These are phyloP conservation scores for Pichia sporocuriosa DNA, from an alignment of 805 yeast genomes.

Conservation along the genomic window DNA sequence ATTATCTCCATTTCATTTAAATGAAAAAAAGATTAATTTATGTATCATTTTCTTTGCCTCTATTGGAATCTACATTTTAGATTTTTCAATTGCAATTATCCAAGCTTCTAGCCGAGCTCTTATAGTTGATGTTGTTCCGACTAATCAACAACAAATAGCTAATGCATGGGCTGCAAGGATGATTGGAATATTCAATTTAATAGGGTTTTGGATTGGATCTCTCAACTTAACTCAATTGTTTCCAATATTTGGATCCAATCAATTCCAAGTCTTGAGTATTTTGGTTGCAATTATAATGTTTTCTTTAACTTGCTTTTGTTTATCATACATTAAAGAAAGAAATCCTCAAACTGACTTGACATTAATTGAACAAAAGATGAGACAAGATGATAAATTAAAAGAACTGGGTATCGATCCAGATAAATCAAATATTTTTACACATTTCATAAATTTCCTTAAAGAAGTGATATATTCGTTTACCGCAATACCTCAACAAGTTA, in stretches of 20 bases:
- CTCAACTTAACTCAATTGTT: constrained; percentile 34
- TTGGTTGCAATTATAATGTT: constrained; percentile 38
- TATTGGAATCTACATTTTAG: constrained; percentile 44
- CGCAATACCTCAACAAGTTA: constrained; percentile 44
- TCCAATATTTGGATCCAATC: constrained; percentile 40
- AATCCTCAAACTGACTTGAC: constrained; percentile 39
- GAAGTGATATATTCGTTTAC: constrained; percentile 33
- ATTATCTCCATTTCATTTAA: constrained; percentile 16
- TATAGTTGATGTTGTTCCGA: constrained; percentile 54
- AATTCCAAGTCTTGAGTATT: constrained; percentile 43
- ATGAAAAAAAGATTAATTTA: constrained; percentile 22
- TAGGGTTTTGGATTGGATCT: constrained; percentile 50
- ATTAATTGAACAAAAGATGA: constrained; percentile 33
- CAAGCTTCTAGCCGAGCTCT: constrained; percentile 57
- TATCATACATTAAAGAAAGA: constrained; percentile 40
- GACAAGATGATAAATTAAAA: constrained; percentile 27
- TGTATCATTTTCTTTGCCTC: constrained; percentile 46
- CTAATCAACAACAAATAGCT: constrained; percentile 49
- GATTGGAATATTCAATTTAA: constrained; percentile 53
- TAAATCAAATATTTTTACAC: constrained; percentile 14
- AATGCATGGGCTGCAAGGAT: constrained; percentile 64
- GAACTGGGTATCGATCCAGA: constrained; percentile 32
- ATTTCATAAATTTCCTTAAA: constrained; percentile 22
- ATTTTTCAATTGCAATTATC: constrained; percentile 51
- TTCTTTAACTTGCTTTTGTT: constrained; percentile 34